Percentiles rank a stretch among this genome's conserved stretches.
Evolutionary conservation across 441 rosid genomes (phyloP).

Genomic region (Corymbia citriodora): DNA sequence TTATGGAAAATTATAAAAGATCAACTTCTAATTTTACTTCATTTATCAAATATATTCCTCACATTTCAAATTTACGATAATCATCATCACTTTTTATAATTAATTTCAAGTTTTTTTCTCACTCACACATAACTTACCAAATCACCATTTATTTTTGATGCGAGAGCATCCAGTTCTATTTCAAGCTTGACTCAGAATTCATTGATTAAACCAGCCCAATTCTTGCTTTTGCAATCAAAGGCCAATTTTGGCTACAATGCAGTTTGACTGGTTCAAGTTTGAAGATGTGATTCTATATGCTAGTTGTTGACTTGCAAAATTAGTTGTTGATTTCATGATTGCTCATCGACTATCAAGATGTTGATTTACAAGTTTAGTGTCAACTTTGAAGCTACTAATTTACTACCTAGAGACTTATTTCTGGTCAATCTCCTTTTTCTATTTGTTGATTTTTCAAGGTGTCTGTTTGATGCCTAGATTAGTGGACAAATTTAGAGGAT

Average conservation of each 20-base stretch:
- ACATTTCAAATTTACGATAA: not conserved
- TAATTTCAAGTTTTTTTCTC: not conserved
- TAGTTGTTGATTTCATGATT: not conserved
- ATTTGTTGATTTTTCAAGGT: not conserved
- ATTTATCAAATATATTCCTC: not conserved
- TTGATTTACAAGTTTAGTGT: not conserved
- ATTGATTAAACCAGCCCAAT: not conserved
- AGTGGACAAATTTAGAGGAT: not conserved
- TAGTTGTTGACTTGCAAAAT: not conserved
- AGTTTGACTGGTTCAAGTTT: not conserved
- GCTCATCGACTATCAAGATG: not conserved
- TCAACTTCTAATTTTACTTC: not conserved
- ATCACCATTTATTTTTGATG: not conserved
- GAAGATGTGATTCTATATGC: not conserved
- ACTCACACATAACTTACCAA: not conserved
- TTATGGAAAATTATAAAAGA: not conserved
- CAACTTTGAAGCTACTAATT: not conserved
- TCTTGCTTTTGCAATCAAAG: not conserved
- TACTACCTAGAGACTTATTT: not conserved
- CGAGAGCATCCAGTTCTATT: fast-evolving
- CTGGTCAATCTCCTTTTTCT: not conserved
- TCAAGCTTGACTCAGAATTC: not conserved
- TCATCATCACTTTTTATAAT: not conserved
- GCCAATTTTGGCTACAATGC: not conserved
- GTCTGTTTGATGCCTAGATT: not conserved